These are phyloP conservation scores for Tricholoma sp. DNA, from an alignment of 768 basidiomycete species.

Conservation along the genomic window DNA sequence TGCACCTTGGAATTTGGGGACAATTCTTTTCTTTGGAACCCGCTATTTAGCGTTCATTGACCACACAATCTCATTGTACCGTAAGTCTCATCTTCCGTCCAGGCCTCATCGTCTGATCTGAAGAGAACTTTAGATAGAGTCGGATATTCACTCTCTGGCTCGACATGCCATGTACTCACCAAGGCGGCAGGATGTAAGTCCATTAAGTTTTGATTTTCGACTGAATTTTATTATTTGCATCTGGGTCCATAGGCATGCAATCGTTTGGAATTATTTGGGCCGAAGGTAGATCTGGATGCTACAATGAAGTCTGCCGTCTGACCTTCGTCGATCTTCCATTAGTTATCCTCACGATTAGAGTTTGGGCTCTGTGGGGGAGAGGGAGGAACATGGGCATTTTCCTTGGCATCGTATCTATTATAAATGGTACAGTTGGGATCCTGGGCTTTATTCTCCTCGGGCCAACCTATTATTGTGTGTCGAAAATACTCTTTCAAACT, in stretches of 20 bases:
- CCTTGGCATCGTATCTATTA: background rate
- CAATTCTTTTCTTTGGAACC: background rate
- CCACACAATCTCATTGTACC: background rate
- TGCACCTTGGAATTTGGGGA: background rate
- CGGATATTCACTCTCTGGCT: background rate
- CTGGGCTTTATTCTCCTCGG: background rate
- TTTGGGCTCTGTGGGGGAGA: slow-evolving; percentile 2
- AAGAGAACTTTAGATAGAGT: background rate
- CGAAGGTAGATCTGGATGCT: background rate
- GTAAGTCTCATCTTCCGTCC: background rate
- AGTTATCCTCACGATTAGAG: slow-evolving; percentile 1
- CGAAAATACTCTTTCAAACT: background rate
- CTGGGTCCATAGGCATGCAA: background rate
- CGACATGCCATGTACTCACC: background rate
- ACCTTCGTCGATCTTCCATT: background rate
- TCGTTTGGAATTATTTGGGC: background rate
- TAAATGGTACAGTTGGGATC: background rate
- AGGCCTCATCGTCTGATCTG: background rate
- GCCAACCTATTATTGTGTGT: background rate
- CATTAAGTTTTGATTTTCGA: background rate
- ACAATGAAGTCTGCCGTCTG: background rate
- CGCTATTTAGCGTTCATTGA: slow-evolving; percentile 2
- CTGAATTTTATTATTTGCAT: background rate
- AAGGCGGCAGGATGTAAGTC: background rate
- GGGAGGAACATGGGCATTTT: background rate